Evolutionary conservation across 2,329 filamentous ascomycete species (phyloP).

Genomic region (Fusarium sambucinum): DNA sequence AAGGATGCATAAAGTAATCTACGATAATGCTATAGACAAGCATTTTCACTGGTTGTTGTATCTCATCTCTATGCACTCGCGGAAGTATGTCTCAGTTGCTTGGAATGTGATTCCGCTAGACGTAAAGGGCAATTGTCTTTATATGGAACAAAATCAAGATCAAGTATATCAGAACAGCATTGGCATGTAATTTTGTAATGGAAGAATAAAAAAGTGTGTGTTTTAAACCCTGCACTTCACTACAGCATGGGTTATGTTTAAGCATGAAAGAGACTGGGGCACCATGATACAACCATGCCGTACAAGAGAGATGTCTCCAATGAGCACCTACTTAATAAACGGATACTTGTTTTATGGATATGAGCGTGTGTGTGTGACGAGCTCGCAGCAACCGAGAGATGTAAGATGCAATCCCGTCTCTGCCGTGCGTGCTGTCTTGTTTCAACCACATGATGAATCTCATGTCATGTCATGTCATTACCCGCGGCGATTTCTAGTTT

Average conservation of each 20-base stretch:
- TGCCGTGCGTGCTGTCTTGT: neutral
- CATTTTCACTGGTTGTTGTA: slow-evolving; percentile 12
- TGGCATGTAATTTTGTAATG: neutral
- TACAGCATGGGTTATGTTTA: slow-evolving; percentile 4
- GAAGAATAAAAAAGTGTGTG: slow-evolving; percentile 29
- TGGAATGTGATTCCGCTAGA: slow-evolving; percentile 1
- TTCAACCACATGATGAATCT: slow-evolving; percentile 13
- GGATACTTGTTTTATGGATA: neutral
- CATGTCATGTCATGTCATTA: slow-evolving; percentile 5
- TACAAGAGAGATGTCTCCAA: neutral
- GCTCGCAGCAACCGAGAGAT: neutral
- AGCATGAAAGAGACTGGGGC: slow-evolving; percentile 28
- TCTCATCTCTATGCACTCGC: slow-evolving; percentile 5
- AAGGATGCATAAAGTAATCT: slow-evolving; percentile 32
- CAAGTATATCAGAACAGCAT: slow-evolving; percentile 7
- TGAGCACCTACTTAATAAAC: neutral
- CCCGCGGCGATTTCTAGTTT: slow-evolving; percentile 29
- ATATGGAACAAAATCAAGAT: slow-evolving; percentile 22
- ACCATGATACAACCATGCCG: neutral
- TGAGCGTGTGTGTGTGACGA: neutral
- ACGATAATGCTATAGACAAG: slow-evolving; percentile 9
- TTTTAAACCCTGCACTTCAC: slow-evolving; percentile 22
- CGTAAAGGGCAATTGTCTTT: slow-evolving; percentile 14
- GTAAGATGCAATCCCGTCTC: neutral
- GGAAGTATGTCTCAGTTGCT: slow-evolving; percentile 34